Evolutionary conservation across 768 basidiomycete species (phyloP).

Genomic region (Trametopsis cervina): DNA sequence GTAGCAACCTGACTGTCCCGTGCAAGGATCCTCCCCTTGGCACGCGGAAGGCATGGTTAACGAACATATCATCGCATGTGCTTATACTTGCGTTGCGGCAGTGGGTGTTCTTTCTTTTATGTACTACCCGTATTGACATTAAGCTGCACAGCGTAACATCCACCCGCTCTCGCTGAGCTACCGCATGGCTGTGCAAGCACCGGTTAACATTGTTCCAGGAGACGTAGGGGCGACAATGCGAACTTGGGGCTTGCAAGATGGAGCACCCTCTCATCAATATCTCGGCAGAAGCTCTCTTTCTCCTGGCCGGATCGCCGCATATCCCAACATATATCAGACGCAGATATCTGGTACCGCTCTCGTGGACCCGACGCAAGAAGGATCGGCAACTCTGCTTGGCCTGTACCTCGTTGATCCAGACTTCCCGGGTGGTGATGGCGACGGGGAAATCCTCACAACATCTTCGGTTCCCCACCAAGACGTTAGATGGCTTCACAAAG

Average conservation of each 20-base stretch:
- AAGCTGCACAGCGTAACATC: conserved; percentile 38
- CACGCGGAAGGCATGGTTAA: conserved; percentile 48
- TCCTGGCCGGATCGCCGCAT: conserved; percentile 34
- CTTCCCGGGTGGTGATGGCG: conserved; percentile 18
- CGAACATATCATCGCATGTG: conserved; percentile 43
- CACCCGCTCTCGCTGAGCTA: conserved; percentile 31
- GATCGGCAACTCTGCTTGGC: conserved; percentile 35
- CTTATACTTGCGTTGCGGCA: conserved; percentile 32
- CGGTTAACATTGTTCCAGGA: conserved; percentile 35
- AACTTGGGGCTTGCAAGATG: conserved; percentile 43
- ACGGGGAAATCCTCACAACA: conserved; percentile 33
- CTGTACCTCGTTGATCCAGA: conserved; percentile 39
- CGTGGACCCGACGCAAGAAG: conserved; percentile 32
- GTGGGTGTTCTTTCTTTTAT: conserved; percentile 26
- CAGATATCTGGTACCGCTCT: conserved; percentile 33
- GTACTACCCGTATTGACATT: too few relatives aligned
- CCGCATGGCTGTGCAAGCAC: conserved; percentile 46
- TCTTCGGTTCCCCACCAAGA: conserved; percentile 44
- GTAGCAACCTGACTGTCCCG: conserved; percentile 28
- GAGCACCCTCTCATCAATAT: conserved; percentile 42
- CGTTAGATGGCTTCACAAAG: conserved; percentile 34
- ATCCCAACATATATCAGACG: conserved; percentile 55
- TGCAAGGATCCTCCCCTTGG: conserved; percentile 34
- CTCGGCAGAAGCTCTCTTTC: conserved; percentile 27
- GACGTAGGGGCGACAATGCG: conserved; percentile 40